Base-by-base conservation (phyloP, 345 rosid genomes). In the Murraya paniculata region DNA sequence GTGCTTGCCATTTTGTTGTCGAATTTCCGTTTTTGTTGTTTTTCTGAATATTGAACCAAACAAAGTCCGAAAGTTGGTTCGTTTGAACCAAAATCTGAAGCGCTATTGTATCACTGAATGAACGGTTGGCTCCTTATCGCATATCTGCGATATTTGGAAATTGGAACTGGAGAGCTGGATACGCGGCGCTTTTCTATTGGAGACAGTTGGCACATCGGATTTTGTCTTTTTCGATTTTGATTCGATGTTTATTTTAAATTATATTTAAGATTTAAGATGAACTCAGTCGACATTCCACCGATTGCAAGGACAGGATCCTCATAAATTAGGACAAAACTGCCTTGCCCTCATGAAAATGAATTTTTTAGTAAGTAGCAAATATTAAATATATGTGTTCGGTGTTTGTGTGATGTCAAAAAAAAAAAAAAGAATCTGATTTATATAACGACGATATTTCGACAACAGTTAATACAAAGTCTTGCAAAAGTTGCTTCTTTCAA, bases 1-100 rank as follows among this genome's bases (percentile, higher is more conserved):
- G 91, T 80, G 86, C 91, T 90, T 68, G 89, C 88, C 95, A 91
- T 93, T 55, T 70, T 60, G 55, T 75, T 41, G 1, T 50, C 10
- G 59, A 60, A 5, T 61, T 13, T 64, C 14, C 6, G 1, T 41
- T 19, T 25, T 21, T 30, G 21, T 38, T 5, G 4, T 9, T 71
- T 57, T 64, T 38, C 10, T n/a, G 33, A 57, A 55, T 7, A 9
- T 56, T 56, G 13, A 71, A 72, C 64, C 3, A 35, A 56, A 57
- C 64, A 72, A 71, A 9, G n/a, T n/a, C 10, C 1, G 5, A 21
- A 65, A 56, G 10, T 9, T 65, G 48, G 16, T 9, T 65, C 9
- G 14, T 8, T 60, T 1, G 25, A 60, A 68, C 27, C 13, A 38
- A 73, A 36, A 25, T 65, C 35, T 53, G 2, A 27, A 55, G 30